A percentile compares a stretch with the other conserved stretches of the same genome.
These are phyloP conservation scores for Trichoderma endophyticum DNA, from an alignment of 2,329 filamentous ascomycete species.

Conservation along the genomic window DNA sequence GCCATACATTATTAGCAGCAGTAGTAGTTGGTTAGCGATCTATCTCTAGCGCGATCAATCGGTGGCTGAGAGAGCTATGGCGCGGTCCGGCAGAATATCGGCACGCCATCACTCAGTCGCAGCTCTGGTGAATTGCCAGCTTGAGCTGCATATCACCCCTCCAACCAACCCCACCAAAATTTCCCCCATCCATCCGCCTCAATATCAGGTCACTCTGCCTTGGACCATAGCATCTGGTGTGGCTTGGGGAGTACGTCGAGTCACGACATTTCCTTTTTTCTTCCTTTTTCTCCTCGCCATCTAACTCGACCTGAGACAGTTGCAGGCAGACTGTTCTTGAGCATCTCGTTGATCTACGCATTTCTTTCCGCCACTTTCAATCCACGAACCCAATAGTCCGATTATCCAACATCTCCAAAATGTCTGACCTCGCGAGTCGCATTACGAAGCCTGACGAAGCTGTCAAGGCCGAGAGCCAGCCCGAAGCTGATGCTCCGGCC, in stretches of 20 bases:
- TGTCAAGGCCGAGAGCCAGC: conserved; percentile 24
- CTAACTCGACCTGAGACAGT: neutral
- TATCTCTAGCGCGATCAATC: neutral
- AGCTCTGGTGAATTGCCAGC: conserved; percentile 1
- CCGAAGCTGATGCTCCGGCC: conserved; percentile 25
- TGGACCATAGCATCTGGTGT: neutral
- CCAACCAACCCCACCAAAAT: conserved; percentile 35
- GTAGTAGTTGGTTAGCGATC: neutral
- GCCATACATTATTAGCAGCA: neutral
- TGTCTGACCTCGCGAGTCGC: conserved; percentile 51
- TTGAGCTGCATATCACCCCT: conserved; percentile 30
- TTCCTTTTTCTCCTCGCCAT: neutral
- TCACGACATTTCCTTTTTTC: conserved; percentile 11
- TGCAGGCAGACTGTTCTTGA: conserved; percentile 10
- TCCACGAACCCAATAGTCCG: neutral
- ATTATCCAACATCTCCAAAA: conserved; percentile 24
- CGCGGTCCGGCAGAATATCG: conserved; percentile 32
- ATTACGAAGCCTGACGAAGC: conserved; percentile 45
- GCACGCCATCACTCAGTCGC: conserved; percentile 11
- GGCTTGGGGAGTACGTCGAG: neutral
- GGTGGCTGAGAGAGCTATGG: neutral
- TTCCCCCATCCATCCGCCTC: conserved; percentile 12
- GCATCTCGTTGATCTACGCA: neutral
- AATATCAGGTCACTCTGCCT: neutral
- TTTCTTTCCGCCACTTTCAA: neutral